Evolutionary conservation across 164 flowering plant species (phyloP), one percentile per base, ranked within the genome.

Genomic region (Chloranthus sessilifolius): DNA sequence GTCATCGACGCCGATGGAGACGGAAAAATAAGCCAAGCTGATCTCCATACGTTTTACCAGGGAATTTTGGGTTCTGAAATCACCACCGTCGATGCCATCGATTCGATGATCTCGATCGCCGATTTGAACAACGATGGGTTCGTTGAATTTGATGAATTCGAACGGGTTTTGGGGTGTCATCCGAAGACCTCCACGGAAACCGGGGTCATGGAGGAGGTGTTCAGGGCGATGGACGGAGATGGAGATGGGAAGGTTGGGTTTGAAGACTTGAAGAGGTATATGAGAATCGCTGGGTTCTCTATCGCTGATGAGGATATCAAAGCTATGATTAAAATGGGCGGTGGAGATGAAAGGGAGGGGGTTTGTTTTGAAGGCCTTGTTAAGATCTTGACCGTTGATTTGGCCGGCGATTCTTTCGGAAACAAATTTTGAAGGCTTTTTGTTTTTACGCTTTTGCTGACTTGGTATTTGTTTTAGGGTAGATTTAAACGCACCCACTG

Each of bases 61-160:
- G n/a, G n/a, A n/a, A n/a, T n/a, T n/a, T n/a, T n/a, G n/a, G n/a
- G n/a, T n/a, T n/a, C n/a, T n/a, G n/a, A 2, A 7, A 12, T 8
- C 16, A 7, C 8, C n/a, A 7, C 44, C 14, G 20, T 49, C 19
- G 19, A 26, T 0, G 53, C 53, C 10, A 71, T 53, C 12, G 95
- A 80, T 0, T 39, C 84, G 24, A 86, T 89, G 97, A 89, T 89
- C 2, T 53, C 71, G 1, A 64, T 64, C 17, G 95, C 97, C 0
- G 97, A 85, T 26, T 55, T 46, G 6, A 73, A 88, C 70, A 61
- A 59, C n/a, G 67, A 80, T 37, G 95, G 92, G 9, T 81, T 65
- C 68, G 88, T 88, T 1, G 84, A 77, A 62, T 80, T 68, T 59
- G 82, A 80, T 0, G 97, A 88, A 59, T 85, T 88, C 50, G 85